Evolutionary conservation across 1,284 basidiomycete genomes (phyloP), one percentile per base, ranked within the genome.

Genomic region (Melampsora medusae): DNA sequence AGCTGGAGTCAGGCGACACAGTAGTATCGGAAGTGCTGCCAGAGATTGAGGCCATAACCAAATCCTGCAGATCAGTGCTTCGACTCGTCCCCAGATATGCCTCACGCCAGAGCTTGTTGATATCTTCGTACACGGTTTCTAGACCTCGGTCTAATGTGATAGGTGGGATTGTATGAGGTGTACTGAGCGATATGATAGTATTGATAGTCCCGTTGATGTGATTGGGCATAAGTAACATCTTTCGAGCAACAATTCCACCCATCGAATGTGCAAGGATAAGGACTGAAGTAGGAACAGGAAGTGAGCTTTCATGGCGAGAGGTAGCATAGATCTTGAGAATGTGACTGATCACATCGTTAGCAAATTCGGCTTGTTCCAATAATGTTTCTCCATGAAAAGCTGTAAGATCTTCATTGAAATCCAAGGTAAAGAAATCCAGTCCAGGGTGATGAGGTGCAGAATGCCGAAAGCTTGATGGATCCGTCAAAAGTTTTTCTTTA

Each of bases 391-490:
- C 93, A 84, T 98, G 93, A 79, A 99, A 92, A 0, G 97, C 97
- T 2, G 93, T 94, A 59, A 98, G 89, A 81, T 98, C 97, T 83
- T 99, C 96, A 81, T 98, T 97, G 85, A 94, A 96, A 82, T 99
- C 94, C 78, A 94, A 92, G 28, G 93, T 87, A 82, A 91, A 97
- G 81, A 96, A 88, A 83, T 97, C 94, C 5, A 96, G 83, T 1
- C 89, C 87, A 78, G 87, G 87, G 60, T 88, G 78, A 19, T 56
- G 33, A 16, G 33, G 61, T 48, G 48, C 28, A 35, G 22, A n/a
- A 59, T 59, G 53, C 9, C 9, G 53, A 22, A 28, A 28, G 17
- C 3, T n/a, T 28, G 53, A 22, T 17, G 12, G 28, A 25, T 50
- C 3, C 14, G 61, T 31, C 31, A 22, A 6, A 19, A 31, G 81